phyloP scores from a whole-genome alignment of 1,284 basidiomycete species.

The Rhodotorula mucilaginosa region DNA sequence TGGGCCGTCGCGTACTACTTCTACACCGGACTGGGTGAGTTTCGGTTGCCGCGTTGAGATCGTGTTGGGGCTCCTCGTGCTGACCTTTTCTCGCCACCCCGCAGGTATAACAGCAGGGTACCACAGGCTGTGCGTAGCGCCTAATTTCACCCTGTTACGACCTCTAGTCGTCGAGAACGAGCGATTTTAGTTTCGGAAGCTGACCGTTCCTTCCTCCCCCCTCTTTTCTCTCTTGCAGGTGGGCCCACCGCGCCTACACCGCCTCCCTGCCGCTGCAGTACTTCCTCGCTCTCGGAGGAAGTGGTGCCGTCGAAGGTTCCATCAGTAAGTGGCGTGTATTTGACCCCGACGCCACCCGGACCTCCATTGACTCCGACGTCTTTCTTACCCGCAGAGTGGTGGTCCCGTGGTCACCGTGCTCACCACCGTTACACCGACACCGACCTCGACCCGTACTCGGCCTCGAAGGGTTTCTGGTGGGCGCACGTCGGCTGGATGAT shows the following conservation, averaged over 20 bases:
- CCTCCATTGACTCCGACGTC: not conserved
- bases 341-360: not conserved
- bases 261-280: conserved; percentile 78
- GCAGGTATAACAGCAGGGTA: conserved; percentile 62
- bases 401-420: conserved; percentile 88
- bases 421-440: conserved; percentile 95
- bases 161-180: no score
- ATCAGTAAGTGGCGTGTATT: conserved; percentile 52
- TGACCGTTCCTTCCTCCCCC: not conserved
- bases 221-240: conserved; percentile 46
- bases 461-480: conserved; percentile 70
- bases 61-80: no score
- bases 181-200: no score
- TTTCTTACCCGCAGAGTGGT: conserved; percentile 62
- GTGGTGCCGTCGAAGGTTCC: conserved; percentile 83
- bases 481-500: conserved; percentile 92
- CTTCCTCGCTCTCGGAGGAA: conserved; percentile 70
- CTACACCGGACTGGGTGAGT: conserved; percentile 67
- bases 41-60: not conserved
- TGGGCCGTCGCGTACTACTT: conserved; percentile 60
- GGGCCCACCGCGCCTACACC: conserved; percentile 89
- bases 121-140: conserved; percentile 61
- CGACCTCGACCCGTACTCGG: conserved; percentile 89
- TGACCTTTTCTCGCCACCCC: no score
- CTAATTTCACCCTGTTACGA: no score